Evolutionary conservation across 257 asterid species (phyloP).

Genomic region (Galeopsis tetrahit): DNA sequence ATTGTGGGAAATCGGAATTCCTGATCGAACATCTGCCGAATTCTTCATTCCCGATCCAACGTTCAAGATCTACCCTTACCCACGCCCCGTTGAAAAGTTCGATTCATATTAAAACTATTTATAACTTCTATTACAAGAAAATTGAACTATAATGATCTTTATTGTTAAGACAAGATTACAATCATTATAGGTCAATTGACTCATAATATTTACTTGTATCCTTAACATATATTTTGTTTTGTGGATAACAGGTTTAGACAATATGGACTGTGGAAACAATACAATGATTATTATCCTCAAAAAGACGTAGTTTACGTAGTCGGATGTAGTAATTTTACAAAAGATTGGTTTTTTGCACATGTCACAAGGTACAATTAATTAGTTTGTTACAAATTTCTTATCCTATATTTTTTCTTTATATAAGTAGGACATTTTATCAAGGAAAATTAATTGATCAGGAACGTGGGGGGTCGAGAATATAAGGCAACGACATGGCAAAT

Average conservation of each 20-base stretch:
- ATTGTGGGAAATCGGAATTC: conserved; percentile 77
- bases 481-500: conserved; percentile 43
- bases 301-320: conserved; percentile 50
- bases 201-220: not conserved
- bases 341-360: conserved; percentile 73
- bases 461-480: conserved; percentile 2
- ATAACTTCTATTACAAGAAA: too few species aligned
- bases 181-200: too few species aligned
- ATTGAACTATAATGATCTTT: too few species aligned
- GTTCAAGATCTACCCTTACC: conserved; percentile 39
- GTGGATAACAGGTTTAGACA: conserved; percentile 53
- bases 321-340: conserved; percentile 49
- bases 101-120: not conserved
- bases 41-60: conserved; percentile 56
- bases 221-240: not conserved
- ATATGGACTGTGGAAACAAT: conserved; percentile 65
- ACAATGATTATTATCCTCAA: conserved; percentile 45
- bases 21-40: conserved; percentile 70
- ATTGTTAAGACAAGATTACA: too few species aligned
- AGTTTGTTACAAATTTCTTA: not conserved
- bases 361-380: conserved; percentile 45
- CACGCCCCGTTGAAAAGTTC: conserved; percentile 36
- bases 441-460: conserved; percentile 9
- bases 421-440: not conserved
- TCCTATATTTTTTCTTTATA: too few species aligned